phyloP scores from a whole-genome alignment of 139 green algal genomes.

The Chlorella ohadii region DNA sequence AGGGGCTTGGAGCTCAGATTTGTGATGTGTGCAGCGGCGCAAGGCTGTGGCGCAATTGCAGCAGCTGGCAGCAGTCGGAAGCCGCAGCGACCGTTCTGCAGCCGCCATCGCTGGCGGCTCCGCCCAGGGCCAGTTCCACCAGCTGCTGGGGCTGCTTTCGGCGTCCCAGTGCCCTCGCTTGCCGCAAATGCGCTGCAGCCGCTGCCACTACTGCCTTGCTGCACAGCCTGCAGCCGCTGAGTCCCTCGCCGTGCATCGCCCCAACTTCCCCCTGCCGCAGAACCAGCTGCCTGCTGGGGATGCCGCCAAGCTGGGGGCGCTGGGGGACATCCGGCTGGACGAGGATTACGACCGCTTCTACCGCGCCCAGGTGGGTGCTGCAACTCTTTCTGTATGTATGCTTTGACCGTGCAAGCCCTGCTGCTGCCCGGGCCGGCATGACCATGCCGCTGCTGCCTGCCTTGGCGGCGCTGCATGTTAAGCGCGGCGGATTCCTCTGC shows the following conservation, averaged over 20 bases:
- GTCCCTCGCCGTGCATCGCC: neutral
- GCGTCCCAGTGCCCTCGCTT: too few species aligned
- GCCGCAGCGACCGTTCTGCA: neutral
- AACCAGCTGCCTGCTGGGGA: constrained; percentile 23
- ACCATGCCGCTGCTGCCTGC: neutral
- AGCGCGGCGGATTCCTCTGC: neutral
- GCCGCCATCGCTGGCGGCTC: neutral
- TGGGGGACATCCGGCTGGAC: constrained; percentile 82
- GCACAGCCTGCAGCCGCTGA: neutral
- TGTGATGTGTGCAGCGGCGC: too few species aligned
- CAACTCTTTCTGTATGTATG: neutral
- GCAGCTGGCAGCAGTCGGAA: too few species aligned
- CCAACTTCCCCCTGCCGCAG: neutral
- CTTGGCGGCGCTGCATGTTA: neutral
- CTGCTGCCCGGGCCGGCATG: too few species aligned
- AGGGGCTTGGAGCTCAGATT: too few species aligned
- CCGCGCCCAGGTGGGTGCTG: constrained; percentile 25
- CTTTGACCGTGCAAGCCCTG: neutral
- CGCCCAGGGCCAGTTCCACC: too few species aligned
- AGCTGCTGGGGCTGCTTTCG: too few species aligned
- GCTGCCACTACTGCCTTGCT: too few species aligned
- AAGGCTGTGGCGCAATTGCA: too few species aligned
- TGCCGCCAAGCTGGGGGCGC: constrained; percentile 27
- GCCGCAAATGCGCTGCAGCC: too few species aligned
- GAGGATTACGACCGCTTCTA: constrained; percentile 90